phyloP scores from a whole-genome alignment of 108 stramenopile species.

The Fragilaria radians region DNA sequence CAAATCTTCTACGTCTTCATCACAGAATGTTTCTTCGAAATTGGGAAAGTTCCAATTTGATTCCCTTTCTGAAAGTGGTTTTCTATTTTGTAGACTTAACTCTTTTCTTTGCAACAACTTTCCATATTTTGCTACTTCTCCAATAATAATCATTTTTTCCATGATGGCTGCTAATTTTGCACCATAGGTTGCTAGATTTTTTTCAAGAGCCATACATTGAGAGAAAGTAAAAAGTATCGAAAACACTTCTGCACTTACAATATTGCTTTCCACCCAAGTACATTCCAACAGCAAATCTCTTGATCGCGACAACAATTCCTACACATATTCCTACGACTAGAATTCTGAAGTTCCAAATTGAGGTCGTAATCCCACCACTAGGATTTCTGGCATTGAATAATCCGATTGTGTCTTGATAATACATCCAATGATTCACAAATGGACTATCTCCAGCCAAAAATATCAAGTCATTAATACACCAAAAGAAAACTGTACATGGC shows the following conservation, averaged over 20 bases:
- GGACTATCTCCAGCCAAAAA: constrained; percentile 19
- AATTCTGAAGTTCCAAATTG: constrained; percentile 10
- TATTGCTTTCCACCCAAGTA: constrained; percentile 50
- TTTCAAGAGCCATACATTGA: neutral
- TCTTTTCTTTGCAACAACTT: neutral
- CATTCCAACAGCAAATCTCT: constrained; percentile 47
- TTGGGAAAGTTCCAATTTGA: neutral
- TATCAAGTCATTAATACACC: constrained; percentile 28
- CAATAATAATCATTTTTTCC: constrained; percentile 55
- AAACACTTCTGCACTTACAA: constrained; percentile 8
- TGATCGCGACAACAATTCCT: constrained; percentile 39
- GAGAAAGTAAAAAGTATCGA: neutral
- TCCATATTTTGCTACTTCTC: constrained; percentile 41
- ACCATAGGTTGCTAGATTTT: constrained; percentile 32
- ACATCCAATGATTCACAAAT: constrained; percentile 34
- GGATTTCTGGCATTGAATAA: constrained; percentile 34
- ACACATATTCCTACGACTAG: constrained; percentile 26
- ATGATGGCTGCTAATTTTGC: constrained; percentile 44
- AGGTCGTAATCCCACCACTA: constrained; percentile 17
- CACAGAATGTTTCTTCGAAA: neutral
- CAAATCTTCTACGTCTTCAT: neutral
- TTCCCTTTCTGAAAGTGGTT: neutral
- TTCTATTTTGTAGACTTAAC: neutral
- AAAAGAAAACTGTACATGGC: constrained; percentile 32
- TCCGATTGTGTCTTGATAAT: constrained; percentile 22